Evolutionary conservation across 2,329 filamentous ascomycete species (phyloP), one percentile per base, ranked within the genome.

Genomic region (Seiridium unicorne): DNA sequence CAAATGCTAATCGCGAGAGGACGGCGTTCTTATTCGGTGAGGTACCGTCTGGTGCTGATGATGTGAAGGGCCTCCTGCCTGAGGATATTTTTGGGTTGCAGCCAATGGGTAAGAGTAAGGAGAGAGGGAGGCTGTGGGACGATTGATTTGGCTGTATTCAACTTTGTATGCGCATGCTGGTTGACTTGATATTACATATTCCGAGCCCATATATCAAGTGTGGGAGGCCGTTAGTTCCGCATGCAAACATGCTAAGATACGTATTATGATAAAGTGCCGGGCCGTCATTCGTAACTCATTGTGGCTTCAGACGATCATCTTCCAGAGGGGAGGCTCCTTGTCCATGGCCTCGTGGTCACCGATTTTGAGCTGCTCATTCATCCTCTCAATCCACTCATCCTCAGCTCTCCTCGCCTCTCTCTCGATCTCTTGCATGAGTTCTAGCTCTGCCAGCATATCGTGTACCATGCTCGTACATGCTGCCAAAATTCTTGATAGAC

Each of bases 361-460:
- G 8, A 58, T 69, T 55, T 68, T 65, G 44, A 70, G 61, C 31
- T 75, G 74, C 53, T 77, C 69, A 66, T 82, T 86, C 75, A 84
- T 81, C 60, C 68, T 74, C 70, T 78, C 77, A 48, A 90, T 83
- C 84, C 87, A 89, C 47, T 76, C 77, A 59, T 79, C 79, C 72
- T 90, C 88, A 49, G 80, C 77, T 51, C 72, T 74, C 57, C 85
- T 72, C 4, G 84, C 82, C 65, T 86, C 84, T 51, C 74, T 75
- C 73, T 89, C 85, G 59, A 90, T 83, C 66, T 81, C 78, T 59
- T 79, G 79, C 87, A 90, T 90, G 61, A 81, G 62, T n/a, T 72
- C 72, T 63, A 90, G 73, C 75, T 90, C 88, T n/a, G 75, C 76
- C 49, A 87, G 71, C 86, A 89, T 89, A 42, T 81, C 84, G 53